Evolutionary conservation across 208 protist species (phyloP).

Genomic region (Naegleria fowleri): DNA sequence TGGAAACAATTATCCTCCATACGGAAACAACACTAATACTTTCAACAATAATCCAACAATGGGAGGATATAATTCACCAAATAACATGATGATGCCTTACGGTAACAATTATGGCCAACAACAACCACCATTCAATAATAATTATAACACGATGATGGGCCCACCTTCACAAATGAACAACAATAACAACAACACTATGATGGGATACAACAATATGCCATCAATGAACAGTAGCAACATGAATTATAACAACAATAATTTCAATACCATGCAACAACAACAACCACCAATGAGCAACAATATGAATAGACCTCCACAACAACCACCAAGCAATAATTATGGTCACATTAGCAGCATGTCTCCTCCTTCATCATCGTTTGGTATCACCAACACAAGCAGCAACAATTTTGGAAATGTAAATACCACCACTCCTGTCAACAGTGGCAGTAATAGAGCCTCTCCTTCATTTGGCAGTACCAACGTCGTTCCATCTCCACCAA

Average conservation of each 20-base stretch:
- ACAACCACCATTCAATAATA: not conserved
- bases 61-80: not conserved
- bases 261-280: not conserved
- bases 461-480: not conserved
- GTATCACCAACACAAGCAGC: not conserved
- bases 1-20: not conserved
- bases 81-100: not conserved
- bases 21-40: not conserved
- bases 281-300: not conserved
- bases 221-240: not conserved
- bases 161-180: not conserved
- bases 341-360: not conserved
- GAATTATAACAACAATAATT: not conserved
- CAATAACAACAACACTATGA: not conserved
- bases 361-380: not conserved
- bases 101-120: not conserved
- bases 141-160: not conserved
- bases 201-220: not conserved
- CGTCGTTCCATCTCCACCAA: not conserved
- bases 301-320: not conserved
- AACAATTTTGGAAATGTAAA: not conserved
- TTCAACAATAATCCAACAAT: not conserved
- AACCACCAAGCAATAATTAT: not conserved
- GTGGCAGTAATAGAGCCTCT: not conserved
- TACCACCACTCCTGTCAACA: not conserved